Base-by-base conservation (phyloP, 805 yeast genomes). In the Metschnikowia reukaufii region DNA sequence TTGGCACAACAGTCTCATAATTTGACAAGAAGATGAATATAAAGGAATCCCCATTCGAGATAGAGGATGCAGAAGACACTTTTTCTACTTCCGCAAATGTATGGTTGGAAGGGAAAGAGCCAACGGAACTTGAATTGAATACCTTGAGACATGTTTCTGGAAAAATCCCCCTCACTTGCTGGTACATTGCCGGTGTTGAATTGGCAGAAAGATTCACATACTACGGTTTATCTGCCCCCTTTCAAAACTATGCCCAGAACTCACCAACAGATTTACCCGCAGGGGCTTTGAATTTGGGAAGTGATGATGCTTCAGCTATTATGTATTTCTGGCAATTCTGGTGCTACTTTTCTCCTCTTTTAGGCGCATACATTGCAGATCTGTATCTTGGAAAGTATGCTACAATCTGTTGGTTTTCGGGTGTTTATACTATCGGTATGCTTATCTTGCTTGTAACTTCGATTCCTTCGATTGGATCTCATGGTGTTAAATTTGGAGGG, bases 301-400 rank as follows among this genome's bases (percentile, higher is more conserved):
- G 36, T 15, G 36, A 37, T 23, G 51, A 44, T 19, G 55, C 56
- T 27, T 48, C 56, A 1, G 52, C 56, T 2, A 33, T 51, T 16
- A 38, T 52, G 10, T 52, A 51, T 36, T 45, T 49, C 33, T 52
- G 55, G 55, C 48, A 45, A 30, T 52, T 52, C 20, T 52, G 55
- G 56, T 44, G 55, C 37, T 52, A 42, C 37, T 9, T 39, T 13
- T 37, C 53, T 4, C 53, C 56, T 1, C 40, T 52, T 10, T 8
- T 52, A n/a, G 55, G 56, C 12, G 56, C 55, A 3, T 48, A 81
- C 64, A 55, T 86, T 31, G 82, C 94, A 44, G 96, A 87, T 66
- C 79, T 85, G 52, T 81, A 72, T 65, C 76, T 78, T 70, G 94
- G 94, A 50, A 83, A 84, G 62, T 82, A 76, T 67, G 79, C 75